phyloP scores from a whole-genome alignment of 2,329 filamentous ascomycete genomes.

The Diaporthe ilicicola region DNA sequence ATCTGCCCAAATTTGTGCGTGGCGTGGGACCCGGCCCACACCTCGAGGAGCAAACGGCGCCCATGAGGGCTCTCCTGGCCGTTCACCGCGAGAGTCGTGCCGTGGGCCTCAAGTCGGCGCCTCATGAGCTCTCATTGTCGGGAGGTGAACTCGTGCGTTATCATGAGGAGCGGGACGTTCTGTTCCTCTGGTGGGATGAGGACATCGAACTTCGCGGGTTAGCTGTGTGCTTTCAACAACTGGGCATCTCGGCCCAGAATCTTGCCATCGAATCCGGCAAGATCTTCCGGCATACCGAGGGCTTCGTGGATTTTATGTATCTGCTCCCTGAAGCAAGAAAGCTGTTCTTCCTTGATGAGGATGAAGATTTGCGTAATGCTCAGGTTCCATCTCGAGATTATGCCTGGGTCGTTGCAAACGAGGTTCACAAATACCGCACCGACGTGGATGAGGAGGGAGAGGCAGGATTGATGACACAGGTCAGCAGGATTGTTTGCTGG shows the following conservation, averaged over 20 bases:
- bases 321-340: slow-evolving; percentile 4
- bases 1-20: neutral
- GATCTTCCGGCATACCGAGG: neutral
- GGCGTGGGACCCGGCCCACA: slow-evolving; percentile 17
- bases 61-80: slow-evolving; percentile 43
- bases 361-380: neutral
- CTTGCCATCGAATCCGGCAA: neutral
- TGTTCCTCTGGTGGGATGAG: slow-evolving; percentile 37
- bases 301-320: slow-evolving; percentile 25
- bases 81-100: slow-evolving; percentile 47
- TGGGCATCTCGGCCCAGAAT: slow-evolving; percentile 25
- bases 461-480: slow-evolving; percentile 38
- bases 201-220: neutral
- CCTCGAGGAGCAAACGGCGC: slow-evolving; percentile 41
- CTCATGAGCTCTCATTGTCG: slow-evolving; percentile 46
- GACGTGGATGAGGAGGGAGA: slow-evolving; percentile 39
- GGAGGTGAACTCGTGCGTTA: slow-evolving; percentile 23
- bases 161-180: slow-evolving; percentile 40
- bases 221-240: neutral
- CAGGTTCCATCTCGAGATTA: slow-evolving; percentile 19
- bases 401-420: slow-evolving; percentile 45
- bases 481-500: slow-evolving; percentile 43
- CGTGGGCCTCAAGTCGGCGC: slow-evolving; percentile 43
- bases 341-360: slow-evolving; percentile 15
- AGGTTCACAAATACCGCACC: slow-evolving; percentile 40